These are phyloP conservation scores for Pogostemon cablin DNA, from an alignment of 257 asterid species.

Conservation along the genomic window DNA sequence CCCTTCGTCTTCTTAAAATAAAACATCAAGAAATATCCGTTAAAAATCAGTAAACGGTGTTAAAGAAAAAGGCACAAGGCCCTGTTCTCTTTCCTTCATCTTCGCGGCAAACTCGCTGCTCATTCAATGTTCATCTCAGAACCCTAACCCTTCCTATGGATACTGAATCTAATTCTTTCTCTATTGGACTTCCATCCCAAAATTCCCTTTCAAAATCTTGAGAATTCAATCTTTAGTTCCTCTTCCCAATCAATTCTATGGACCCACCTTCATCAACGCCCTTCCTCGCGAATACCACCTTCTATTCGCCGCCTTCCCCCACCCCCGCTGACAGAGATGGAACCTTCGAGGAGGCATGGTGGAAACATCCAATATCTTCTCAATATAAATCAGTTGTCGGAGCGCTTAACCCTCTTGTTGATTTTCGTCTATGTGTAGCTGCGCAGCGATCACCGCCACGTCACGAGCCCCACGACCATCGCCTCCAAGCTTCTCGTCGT, in stretches of 20 bases:
- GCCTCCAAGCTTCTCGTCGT: constrained; percentile 53
- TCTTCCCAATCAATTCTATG: constrained; percentile 32
- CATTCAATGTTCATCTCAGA: too few relatives aligned
- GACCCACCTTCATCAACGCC: constrained; percentile 41
- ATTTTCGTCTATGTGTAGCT: constrained; percentile 40
- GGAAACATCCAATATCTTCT: constrained; percentile 90
- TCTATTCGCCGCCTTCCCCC: constrained; percentile 59
- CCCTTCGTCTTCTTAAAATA: too few relatives aligned
- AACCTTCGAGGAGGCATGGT: constrained; percentile 69
- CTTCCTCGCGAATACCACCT: neutral
- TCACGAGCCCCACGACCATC: neutral
- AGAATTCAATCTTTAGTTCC: too few relatives aligned
- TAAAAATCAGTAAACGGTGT: too few relatives aligned
- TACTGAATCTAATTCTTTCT: too few relatives aligned
- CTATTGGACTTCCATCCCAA: too few relatives aligned
- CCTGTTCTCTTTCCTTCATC: too few relatives aligned
- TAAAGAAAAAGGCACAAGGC: too few relatives aligned
- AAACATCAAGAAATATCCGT: too few relatives aligned
- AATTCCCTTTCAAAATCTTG: too few relatives aligned
- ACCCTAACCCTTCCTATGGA: too few relatives aligned
- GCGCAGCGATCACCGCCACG: constrained; percentile 62
- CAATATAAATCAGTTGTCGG: constrained; percentile 87
- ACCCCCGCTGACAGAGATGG: constrained; percentile 51
- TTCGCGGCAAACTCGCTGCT: too few relatives aligned
- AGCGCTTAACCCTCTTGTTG: constrained; percentile 77